Evolutionary conservation across 495 filamentous ascomycete species (phyloP), one percentile per base, ranked within the genome.

Genomic region (Aspergillus bridgeri): DNA sequence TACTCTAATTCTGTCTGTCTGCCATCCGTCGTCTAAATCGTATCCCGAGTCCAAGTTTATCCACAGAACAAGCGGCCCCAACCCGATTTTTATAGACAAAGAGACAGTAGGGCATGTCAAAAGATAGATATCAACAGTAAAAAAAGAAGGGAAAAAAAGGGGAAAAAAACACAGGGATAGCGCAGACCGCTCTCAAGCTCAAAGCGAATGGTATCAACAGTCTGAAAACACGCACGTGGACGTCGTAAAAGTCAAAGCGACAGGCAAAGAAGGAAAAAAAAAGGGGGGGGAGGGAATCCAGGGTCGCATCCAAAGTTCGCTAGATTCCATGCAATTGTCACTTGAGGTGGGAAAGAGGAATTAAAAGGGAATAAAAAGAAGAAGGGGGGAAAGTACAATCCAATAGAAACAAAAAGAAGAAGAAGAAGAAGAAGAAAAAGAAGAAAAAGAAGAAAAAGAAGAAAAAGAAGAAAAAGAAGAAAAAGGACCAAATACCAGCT

Each of bases 121-220:
- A 50, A 29, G 7, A 8, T 25, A 49, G 9, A 56, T 20, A 56
- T 48, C 19, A 38, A 58, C 38, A 47, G 13, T 52, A 44, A 49
- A 46, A n/a, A n/a, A 29, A 19, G 17, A 53, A 53, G 21, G 49
- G 19, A 49, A 49, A 23, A 49, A 49, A 49, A 49, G 21, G 22
- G n/a, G 24, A 7, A 49, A 13, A 23, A 47, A 6, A 20, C 42
- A 45, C 15, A 47, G 20, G 44, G 18, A 13, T 9, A 47, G 21
- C 18, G 21, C n/a, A 48, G 25, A 13, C 20, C 17, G 6, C 21
- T 42, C 48, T 43, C 48, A 50, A 44, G 27, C n/a, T 48, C 8
- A 57, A 50, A 53, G 23, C 50, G 54, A 50, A 38, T 60, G 64
- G 64, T 63, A 63, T 66, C 64, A 63, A 57, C 42, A 33, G 45